Conservation (phyloP, 495 filamentous ascomycete genomes). For the Neurospora sp. region DNA sequence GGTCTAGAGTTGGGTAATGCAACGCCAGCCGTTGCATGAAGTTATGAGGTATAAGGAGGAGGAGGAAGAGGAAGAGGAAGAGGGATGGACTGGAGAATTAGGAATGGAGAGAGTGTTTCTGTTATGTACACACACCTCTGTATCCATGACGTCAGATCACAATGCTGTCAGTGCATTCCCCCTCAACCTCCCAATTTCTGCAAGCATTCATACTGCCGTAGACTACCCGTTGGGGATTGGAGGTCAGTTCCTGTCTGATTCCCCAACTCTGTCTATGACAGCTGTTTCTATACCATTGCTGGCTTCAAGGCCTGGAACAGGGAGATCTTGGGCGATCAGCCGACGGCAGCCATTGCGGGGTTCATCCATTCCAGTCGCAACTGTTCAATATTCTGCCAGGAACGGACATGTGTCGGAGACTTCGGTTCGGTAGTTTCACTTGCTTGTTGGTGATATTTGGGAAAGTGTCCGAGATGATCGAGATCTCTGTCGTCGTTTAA, state of each 20-base stretch:
- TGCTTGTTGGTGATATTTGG: neutral
- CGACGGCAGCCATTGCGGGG: neutral
- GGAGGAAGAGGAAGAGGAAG: neutral
- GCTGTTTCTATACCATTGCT: neutral
- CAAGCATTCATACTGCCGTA: neutral
- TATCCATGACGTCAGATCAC: neutral
- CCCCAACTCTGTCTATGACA: too few species aligned
- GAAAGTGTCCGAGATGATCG: neutral
- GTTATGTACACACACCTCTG: neutral
- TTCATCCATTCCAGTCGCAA: neutral
- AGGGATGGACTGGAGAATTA: neutral
- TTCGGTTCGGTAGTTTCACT: neutral
- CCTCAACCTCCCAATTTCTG: neutral
- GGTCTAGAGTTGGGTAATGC: neutral
- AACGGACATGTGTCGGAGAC: neutral
- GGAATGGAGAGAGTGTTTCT: neutral
- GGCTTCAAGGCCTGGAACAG: neutral
- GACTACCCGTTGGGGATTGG: too few species aligned
- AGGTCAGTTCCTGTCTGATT: too few species aligned
- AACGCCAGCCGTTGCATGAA: neutral
- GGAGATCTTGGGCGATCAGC: neutral
- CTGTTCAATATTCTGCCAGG: neutral
- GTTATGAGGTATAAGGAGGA: too few species aligned
- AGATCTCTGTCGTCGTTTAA: neutral
- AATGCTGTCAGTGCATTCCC: neutral